phyloP scores from a whole-genome alignment of 768 basidiomycete species.

The Pisolithus microcarpus region DNA sequence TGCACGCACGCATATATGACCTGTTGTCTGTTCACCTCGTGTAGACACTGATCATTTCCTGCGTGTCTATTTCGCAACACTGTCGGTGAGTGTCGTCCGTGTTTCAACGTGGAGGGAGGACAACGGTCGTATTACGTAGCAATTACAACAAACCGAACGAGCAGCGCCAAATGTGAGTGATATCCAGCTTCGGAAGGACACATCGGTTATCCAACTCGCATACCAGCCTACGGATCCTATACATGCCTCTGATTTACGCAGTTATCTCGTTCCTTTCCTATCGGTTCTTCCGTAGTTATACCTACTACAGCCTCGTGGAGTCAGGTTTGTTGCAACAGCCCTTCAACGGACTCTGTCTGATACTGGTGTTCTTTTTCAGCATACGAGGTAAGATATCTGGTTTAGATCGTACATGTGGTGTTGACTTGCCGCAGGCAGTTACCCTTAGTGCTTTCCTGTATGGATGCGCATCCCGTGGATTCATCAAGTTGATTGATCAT shows the following conservation, averaged over 20 bases:
- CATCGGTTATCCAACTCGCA: neutral
- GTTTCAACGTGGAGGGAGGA: neutral
- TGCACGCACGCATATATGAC: neutral
- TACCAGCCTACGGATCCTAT: slow-evolving; percentile 64
- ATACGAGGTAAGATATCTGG: slow-evolving; percentile 49
- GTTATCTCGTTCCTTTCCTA: slow-evolving; percentile 83
- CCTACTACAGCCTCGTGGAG: slow-evolving; percentile 50
- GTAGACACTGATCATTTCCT: slow-evolving; percentile 59
- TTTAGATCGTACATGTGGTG: slow-evolving; percentile 3
- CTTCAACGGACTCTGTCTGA: slow-evolving; percentile 20
- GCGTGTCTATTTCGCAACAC: slow-evolving; percentile 49
- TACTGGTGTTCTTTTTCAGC: slow-evolving; percentile 31
- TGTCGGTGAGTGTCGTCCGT: slow-evolving; percentile 43
- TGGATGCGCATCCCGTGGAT: slow-evolving; percentile 17
- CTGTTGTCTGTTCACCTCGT: neutral
- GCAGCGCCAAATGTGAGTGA: slow-evolving; percentile 72
- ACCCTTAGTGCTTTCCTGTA: slow-evolving; percentile 84
- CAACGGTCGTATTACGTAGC: slow-evolving; percentile 31
- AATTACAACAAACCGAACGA: slow-evolving; percentile 65
- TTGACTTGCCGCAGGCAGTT: slow-evolving; percentile 46
- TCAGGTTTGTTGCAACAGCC: slow-evolving; percentile 30
- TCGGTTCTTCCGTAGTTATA: slow-evolving; percentile 74
- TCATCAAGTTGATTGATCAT: neutral
- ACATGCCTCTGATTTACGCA: slow-evolving; percentile 79
- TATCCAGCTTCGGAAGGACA: neutral